Evolutionary conservation across 1,284 basidiomycete species (phyloP).

Genomic region (Ganoderma multipileum): DNA sequence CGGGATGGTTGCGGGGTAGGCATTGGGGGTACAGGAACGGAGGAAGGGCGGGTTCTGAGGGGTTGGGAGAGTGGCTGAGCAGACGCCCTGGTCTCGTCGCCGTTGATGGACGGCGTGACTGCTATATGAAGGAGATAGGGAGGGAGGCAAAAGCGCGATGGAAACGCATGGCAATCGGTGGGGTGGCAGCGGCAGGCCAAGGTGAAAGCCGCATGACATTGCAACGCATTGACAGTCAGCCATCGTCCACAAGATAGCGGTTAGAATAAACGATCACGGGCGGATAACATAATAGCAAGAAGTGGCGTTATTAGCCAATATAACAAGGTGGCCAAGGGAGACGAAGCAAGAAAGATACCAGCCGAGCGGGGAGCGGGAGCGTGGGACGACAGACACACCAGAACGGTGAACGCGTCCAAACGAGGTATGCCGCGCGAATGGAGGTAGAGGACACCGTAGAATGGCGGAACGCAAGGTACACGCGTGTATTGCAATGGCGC

Average conservation of each 20-base stretch:
- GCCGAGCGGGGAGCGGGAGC: background rate
- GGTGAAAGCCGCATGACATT: background rate
- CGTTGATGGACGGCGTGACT: slow-evolving; percentile 61
- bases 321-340: background rate
- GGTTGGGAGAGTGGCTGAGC: slow-evolving; percentile 37
- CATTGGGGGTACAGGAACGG: slow-evolving; percentile 45
- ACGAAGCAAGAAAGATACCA: background rate
- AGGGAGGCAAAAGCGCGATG: background rate
- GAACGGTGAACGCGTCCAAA: background rate
- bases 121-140: background rate
- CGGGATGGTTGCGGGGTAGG: slow-evolving; percentile 41
- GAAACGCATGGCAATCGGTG: background rate
- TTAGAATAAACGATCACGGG: background rate
- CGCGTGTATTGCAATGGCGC: background rate
- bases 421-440: background rate
- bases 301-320: background rate
- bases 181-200: background rate
- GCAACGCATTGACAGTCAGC: background rate
- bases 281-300: background rate
- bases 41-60: slow-evolving; percentile 47
- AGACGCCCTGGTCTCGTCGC: slow-evolving; percentile 51
- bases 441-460: background rate
- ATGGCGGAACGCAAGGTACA: background rate
- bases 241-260: slow-evolving; percentile 5
- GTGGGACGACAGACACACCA: slow-evolving; percentile 9